phyloP scores from a whole-genome alignment of 73 alveolate species.

The Paramecium biaurelia region DNA sequence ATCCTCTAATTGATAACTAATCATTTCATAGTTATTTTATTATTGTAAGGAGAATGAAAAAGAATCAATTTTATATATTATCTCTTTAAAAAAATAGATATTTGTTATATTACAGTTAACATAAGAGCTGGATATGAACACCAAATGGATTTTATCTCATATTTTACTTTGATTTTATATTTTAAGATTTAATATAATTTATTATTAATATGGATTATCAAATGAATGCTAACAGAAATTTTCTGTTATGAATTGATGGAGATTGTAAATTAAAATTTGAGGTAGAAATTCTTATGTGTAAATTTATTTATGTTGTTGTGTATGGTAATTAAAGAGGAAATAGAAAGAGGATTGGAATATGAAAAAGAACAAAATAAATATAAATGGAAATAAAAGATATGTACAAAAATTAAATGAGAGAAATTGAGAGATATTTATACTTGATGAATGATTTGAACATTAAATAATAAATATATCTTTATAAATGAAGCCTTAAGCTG shows the following conservation, averaged over 20 bases:
- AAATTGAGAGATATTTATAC: background rate
- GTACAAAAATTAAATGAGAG: background rate
- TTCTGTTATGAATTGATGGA: background rate
- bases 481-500: conserved; percentile 3
- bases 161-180: too few species aligned
- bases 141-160: background rate
- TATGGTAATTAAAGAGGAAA: background rate
- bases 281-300: background rate
- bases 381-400: background rate
- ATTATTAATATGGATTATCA: background rate
- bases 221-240: background rate
- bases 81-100: too few species aligned
- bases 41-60: too few species aligned
- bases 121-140: background rate
- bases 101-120: too few species aligned
- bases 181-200: background rate
- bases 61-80: too few species aligned
- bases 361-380: background rate
- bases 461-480: background rate
- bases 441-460: background rate
- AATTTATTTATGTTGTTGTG: background rate
- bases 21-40: too few species aligned
- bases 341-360: background rate
- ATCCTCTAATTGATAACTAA: background rate
- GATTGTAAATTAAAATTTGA: background rate